phyloP scores from a whole-genome alignment of 768 basidiomycete genomes.

The Auricularia sp. region DNA sequence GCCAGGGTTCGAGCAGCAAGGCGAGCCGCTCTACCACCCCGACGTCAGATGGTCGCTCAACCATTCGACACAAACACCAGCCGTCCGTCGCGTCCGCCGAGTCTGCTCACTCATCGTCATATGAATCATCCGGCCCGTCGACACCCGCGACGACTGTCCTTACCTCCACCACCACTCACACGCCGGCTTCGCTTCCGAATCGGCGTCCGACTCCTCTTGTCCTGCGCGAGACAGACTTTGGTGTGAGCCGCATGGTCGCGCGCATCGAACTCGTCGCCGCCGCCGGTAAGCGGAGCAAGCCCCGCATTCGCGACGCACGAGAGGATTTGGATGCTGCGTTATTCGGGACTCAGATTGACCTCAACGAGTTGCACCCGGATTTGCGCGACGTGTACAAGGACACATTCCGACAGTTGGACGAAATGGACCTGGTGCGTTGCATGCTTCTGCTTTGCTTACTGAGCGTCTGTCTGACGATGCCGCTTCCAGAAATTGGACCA shows the following conservation, averaged over 20 bases:
- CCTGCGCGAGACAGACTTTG: conserved; percentile 60
- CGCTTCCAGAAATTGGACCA: not conserved
- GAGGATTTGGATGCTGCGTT: conserved; percentile 46
- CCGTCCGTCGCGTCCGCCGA: conserved; percentile 68
- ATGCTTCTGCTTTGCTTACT: not conserved
- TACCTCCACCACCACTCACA: conserved; percentile 29
- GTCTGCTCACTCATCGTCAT: conserved; percentile 27
- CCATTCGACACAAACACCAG: conserved; percentile 40
- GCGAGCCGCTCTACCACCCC: conserved; percentile 9
- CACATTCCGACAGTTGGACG: conserved; percentile 64
- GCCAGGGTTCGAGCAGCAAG: not conserved
- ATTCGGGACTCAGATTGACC: conserved; percentile 56
- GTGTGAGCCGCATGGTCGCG: conserved; percentile 77
- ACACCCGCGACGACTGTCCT: conserved; percentile 12
- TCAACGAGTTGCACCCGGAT: conserved; percentile 57
- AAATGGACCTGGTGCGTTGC: conserved; percentile 60
- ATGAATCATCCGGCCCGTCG: conserved; percentile 6
- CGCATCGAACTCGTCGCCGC: conserved; percentile 63
- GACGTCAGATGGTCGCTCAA: conserved; percentile 14
- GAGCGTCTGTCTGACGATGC: not conserved
- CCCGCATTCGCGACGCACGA: conserved; percentile 40
- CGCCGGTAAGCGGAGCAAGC: conserved; percentile 22
- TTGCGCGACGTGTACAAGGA: conserved; percentile 62
- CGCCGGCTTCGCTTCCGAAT: conserved; percentile 44
- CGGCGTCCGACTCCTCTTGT: conserved; percentile 17